phyloP scores from a whole-genome alignment of 176 grass and related monocot genomes.

The Musa troglodytarum region DNA sequence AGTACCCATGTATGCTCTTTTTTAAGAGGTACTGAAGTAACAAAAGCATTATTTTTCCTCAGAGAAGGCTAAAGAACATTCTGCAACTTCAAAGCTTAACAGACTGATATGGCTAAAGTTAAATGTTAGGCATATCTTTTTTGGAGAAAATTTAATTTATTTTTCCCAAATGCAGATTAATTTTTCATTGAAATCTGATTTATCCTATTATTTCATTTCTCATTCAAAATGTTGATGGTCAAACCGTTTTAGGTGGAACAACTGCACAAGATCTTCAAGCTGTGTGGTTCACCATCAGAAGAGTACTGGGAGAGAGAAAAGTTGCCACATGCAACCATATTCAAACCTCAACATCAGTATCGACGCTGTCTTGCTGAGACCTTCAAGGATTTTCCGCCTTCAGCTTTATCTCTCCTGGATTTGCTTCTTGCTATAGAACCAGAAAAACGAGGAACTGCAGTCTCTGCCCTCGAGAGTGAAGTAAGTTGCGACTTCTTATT shows the following conservation, averaged over 20 bases:
- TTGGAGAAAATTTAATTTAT: too few relatives aligned
- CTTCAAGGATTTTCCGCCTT: constrained; percentile 27
- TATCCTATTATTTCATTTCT: neutral
- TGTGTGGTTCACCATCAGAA: constrained; percentile 33
- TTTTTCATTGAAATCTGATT: too few relatives aligned
- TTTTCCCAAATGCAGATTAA: too few relatives aligned
- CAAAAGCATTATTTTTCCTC: too few relatives aligned
- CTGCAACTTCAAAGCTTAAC: too few relatives aligned
- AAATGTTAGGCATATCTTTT: too few relatives aligned
- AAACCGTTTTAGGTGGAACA: constrained; percentile 22
- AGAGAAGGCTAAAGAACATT: too few relatives aligned
- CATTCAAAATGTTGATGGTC: neutral
- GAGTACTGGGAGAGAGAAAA: constrained; percentile 30
- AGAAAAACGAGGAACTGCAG: constrained; percentile 4
- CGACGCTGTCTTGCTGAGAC: constrained; percentile 1
- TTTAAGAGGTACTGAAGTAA: too few relatives aligned
- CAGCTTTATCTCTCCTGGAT: constrained; percentile 21
- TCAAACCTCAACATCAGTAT: constrained; percentile 29
- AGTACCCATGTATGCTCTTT: too few relatives aligned
- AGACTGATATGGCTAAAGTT: too few relatives aligned
- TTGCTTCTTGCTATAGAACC: constrained; percentile 25
- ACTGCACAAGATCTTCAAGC: constrained; percentile 31
- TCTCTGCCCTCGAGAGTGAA: constrained; percentile 29
- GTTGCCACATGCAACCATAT: constrained; percentile 24
- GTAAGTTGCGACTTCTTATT: constrained; percentile 14